A percentile compares a stretch with the other conserved stretches of the same genome.
Conservation (phyloP, 257 asterid genomes). For the Solanum stenotomum region DNA sequence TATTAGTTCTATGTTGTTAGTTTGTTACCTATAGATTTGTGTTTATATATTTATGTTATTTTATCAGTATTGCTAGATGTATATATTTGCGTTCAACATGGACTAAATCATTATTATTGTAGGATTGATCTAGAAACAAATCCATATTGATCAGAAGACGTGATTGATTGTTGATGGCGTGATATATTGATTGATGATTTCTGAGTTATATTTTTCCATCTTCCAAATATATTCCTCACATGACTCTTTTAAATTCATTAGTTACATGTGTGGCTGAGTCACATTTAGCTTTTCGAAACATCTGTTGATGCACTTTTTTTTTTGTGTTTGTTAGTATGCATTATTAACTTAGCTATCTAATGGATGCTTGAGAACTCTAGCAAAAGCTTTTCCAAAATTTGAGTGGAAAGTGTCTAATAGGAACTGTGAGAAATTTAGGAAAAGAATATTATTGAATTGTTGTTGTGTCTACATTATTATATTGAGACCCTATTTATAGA, state of each 20-base stretch:
- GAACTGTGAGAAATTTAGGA: no score
- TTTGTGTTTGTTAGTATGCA: background rate
- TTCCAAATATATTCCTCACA: background rate
- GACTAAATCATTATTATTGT: background rate
- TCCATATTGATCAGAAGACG: background rate
- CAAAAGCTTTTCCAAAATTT: background rate
- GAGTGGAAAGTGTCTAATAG: background rate
- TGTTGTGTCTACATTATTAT: no score
- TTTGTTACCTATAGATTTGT: background rate
- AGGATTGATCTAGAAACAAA: background rate
- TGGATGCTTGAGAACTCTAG: background rate
- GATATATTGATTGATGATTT: background rate
- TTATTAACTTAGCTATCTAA: background rate
- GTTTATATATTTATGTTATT: background rate
- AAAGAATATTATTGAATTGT: no score
- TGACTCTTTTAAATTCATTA: background rate
- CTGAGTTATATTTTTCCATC: background rate
- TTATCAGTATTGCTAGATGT: background rate
- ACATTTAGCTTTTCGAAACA: background rate
- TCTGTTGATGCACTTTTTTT: background rate
- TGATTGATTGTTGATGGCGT: background rate
- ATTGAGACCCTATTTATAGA: no score
- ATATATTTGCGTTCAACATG: background rate
- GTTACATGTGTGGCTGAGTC: background rate
- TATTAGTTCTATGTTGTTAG: background rate